These are phyloP conservation scores for Alternaria triticina DNA, from an alignment of 2,329 filamentous ascomycete species.

Conservation along the genomic window DNA sequence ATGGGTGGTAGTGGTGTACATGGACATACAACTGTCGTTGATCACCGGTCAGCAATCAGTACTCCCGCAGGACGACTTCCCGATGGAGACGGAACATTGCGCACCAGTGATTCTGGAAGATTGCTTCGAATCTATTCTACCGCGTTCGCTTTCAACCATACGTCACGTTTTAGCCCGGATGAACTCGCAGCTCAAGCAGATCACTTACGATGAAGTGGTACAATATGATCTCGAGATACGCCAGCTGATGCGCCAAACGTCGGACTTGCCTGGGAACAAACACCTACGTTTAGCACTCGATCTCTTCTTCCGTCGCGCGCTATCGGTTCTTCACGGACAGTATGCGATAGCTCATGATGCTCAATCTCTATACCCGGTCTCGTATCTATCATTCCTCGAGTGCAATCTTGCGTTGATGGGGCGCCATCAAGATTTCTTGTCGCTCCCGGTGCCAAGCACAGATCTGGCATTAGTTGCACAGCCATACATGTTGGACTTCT, in stretches of 20 bases:
- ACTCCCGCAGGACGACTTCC: background rate
- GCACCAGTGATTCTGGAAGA: background rate
- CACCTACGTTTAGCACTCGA: background rate
- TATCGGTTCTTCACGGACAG: background rate
- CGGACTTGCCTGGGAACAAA: background rate
- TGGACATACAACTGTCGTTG: background rate
- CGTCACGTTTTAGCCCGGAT: background rate
- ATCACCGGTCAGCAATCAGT: background rate
- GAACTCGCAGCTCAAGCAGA: background rate
- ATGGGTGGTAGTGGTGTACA: background rate
- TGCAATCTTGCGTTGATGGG: background rate
- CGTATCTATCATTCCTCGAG: background rate
- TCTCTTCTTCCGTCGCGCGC: background rate
- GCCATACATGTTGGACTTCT: slow-evolving; percentile 33
- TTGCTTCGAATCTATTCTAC: background rate
- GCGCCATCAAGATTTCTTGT: background rate
- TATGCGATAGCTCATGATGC: background rate
- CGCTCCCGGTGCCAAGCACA: background rate
- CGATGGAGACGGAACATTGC: background rate
- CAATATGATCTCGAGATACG: background rate
- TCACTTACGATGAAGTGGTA: background rate
- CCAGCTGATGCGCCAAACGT: background rate
- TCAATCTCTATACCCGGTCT: background rate
- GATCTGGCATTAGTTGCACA: slow-evolving; percentile 20
- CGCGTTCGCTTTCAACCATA: background rate